Percentiles rank a stretch among this genome's conserved stretches.
Conservation (phyloP, 1,284 basidiomycete genomes). For the Cutaneotrichosporon arboriforme region DNA sequence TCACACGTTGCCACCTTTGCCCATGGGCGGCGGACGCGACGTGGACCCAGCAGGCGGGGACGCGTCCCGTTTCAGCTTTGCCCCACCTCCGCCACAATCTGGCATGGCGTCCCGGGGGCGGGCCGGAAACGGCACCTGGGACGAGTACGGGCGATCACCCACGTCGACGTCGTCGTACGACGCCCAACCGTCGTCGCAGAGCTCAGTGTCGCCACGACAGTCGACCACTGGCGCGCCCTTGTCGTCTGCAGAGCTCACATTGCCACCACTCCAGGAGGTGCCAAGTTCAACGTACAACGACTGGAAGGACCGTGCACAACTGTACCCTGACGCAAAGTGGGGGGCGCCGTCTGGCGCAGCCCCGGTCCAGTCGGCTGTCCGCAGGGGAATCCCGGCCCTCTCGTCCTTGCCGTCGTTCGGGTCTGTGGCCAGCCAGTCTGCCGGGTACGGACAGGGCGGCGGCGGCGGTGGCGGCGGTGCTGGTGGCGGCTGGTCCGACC, state of each 20-base stretch:
- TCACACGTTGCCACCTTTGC: slow-evolving; percentile 2
- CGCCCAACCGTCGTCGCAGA: slow-evolving; percentile 8
- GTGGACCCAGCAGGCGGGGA: slow-evolving; percentile 6
- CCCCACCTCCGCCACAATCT: background rate
- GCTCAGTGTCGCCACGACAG: slow-evolving; percentile 9
- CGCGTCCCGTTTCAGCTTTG: slow-evolving; percentile 2
- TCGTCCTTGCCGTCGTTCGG: slow-evolving; percentile 11
- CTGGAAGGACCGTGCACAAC: slow-evolving; percentile 9
- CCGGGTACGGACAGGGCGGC: background rate
- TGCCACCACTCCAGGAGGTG: slow-evolving; percentile 14
- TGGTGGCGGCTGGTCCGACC: background rate
- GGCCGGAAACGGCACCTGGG: slow-evolving; percentile 1
- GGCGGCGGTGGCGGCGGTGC: background rate
- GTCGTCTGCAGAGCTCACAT: slow-evolving; percentile 4
- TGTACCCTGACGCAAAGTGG: slow-evolving; percentile 8
- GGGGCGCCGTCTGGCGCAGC: background rate
- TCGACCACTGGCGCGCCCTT: background rate
- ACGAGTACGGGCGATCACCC: slow-evolving; percentile 9
- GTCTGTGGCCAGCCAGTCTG: slow-evolving; percentile 6
- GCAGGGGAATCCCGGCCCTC: slow-evolving; percentile 3
- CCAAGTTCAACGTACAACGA: slow-evolving; percentile 6
- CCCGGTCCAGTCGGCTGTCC: slow-evolving; percentile 1
- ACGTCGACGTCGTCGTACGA: slow-evolving; percentile 13
- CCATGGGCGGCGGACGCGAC: slow-evolving; percentile 1
- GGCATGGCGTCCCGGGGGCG: background rate